These are phyloP conservation scores for Talaromyces piceae DNA, from an alignment of 2,329 filamentous ascomycete genomes.

Conservation along the genomic window DNA sequence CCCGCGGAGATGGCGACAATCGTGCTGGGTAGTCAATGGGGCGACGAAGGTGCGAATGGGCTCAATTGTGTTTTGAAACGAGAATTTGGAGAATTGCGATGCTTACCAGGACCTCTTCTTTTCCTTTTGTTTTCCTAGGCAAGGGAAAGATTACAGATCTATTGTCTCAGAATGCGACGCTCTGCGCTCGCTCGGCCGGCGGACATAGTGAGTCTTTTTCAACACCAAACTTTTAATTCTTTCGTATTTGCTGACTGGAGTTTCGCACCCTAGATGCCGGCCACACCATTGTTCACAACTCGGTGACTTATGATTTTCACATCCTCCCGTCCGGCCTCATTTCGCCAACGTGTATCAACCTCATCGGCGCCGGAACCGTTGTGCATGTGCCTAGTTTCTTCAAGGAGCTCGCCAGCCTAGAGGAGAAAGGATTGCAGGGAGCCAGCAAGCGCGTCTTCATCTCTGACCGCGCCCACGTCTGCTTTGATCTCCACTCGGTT, in stretches of 20 bases:
- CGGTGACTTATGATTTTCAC: conserved; percentile 43
- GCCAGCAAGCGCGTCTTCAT: conserved; percentile 39
- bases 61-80: conserved; percentile 1
- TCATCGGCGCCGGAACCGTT: conserved; percentile 42
- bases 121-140: conserved; percentile 17
- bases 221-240: no score
- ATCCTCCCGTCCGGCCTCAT: conserved; percentile 41
- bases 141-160: conserved; percentile 45
- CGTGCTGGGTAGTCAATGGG: conserved; percentile 42
- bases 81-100: not conserved
- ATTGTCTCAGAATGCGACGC: conserved; percentile 36
- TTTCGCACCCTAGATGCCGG: conserved; percentile 31
- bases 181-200: conserved; percentile 40
- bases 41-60: conserved; percentile 37
- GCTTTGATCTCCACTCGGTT: conserved; percentile 38
- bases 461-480: conserved; percentile 40
- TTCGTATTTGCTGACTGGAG: no score
- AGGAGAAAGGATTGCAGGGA: conserved; percentile 36
- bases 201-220: conserved; percentile 36
- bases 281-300: conserved; percentile 42
- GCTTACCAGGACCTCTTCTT: not conserved
- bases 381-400: conserved; percentile 43
- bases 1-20: conserved; percentile 30
- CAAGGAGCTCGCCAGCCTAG: conserved; percentile 38
- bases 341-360: conserved; percentile 38